These are phyloP conservation scores for Solanum chiquidenum DNA, from an alignment of 257 asterid genomes.

Conservation along the genomic window DNA sequence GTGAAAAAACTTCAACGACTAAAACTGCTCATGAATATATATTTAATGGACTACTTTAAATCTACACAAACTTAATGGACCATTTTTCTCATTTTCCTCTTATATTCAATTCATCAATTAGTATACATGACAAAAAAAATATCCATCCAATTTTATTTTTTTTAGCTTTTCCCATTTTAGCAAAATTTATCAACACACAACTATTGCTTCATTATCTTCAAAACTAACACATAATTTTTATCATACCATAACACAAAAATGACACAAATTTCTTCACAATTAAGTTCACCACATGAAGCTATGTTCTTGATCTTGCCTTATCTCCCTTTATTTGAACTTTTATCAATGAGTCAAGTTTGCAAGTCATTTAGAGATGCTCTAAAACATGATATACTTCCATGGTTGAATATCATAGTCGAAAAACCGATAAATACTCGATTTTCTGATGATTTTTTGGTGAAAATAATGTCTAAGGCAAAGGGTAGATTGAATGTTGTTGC, in stretches of 20 bases:
- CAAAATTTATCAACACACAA: not conserved
- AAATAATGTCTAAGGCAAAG: conserved; percentile 34
- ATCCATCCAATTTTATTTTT: not conserved
- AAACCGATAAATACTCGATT: conserved; percentile 42
- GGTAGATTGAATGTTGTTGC: conserved; percentile 44
- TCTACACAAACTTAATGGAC: not conserved
- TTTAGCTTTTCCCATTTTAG: not conserved
- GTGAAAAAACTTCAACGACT: not conserved
- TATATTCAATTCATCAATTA: not conserved
- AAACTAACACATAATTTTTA: not conserved
- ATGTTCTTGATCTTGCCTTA: conserved; percentile 51
- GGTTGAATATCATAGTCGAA: conserved; percentile 45
- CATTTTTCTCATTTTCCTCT: not conserved
- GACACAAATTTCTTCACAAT: not conserved
- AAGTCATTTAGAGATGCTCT: conserved; percentile 55
- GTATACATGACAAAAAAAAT: not conserved
- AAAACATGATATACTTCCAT: conserved; percentile 46
- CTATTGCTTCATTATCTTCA: not conserved
- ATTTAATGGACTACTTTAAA: not conserved
- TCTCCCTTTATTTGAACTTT: conserved; percentile 56
- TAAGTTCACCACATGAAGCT: conserved; percentile 43
- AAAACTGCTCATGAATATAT: not conserved
- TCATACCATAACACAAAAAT: not conserved
- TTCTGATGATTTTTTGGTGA: conserved; percentile 30
- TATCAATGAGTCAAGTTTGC: conserved; percentile 45